Evolutionary conservation across 192 early-diverging fungal genomes (phyloP).

Genomic region (Physocladia obscura): DNA sequence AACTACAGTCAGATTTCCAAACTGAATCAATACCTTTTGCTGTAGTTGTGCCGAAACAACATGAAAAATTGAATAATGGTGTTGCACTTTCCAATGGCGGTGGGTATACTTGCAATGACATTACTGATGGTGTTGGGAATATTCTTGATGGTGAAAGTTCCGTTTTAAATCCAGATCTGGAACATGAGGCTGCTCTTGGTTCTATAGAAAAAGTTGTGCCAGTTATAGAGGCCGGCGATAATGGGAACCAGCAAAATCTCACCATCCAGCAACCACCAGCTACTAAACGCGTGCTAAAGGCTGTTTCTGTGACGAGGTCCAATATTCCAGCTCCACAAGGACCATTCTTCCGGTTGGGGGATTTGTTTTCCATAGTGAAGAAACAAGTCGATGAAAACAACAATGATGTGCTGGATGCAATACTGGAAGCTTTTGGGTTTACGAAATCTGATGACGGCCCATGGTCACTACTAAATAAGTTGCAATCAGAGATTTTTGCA

Average conservation of each 20-base stretch:
- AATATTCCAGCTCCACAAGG: constrained; percentile 2
- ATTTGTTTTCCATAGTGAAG: constrained; percentile 10
- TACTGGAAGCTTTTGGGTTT: constrained; percentile 17
- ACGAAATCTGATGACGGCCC: constrained; percentile 2
- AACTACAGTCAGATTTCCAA: too few relatives aligned
- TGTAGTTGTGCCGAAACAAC: too few relatives aligned
- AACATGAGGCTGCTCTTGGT: not conserved
- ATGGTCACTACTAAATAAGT: not conserved
- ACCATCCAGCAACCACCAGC: not conserved
- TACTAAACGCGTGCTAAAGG: constrained; percentile 2
- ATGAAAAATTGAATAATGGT: too few relatives aligned
- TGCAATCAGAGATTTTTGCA: constrained; percentile 12
- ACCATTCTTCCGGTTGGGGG: constrained; percentile 7
- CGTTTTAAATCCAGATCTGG: not conserved
- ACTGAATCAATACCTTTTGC: too few relatives aligned
- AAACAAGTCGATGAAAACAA: not conserved
- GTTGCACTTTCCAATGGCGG: not conserved
- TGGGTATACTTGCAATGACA: not conserved
- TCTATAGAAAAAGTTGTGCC: not conserved
- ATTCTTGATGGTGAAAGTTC: not conserved
- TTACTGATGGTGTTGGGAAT: not conserved
- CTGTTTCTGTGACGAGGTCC: constrained; percentile 17
- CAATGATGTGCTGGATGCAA: not conserved
- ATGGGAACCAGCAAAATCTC: not conserved
- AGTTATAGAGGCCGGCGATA: not conserved